Evolutionary conservation across 169 alveolate species (phyloP).

Genomic region (Babesia gibsoni): DNA sequence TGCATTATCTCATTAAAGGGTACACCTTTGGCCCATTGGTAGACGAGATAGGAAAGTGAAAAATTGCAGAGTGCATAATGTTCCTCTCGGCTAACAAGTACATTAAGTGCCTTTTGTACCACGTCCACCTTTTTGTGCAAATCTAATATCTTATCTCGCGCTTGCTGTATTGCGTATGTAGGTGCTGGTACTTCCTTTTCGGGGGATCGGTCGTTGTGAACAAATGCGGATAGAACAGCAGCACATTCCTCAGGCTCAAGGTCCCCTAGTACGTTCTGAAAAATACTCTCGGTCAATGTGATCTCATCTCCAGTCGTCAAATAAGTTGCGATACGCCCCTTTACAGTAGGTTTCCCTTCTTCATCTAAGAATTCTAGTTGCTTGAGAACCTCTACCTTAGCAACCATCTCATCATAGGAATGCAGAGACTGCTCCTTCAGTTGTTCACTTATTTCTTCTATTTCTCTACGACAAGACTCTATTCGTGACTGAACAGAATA

Average conservation of each 20-base stretch:
- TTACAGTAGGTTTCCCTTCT: constrained; percentile 76
- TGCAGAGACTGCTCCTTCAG: constrained; percentile 78
- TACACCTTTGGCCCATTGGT: constrained; percentile 76
- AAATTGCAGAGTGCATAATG: constrained; percentile 54
- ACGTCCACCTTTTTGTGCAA: constrained; percentile 59
- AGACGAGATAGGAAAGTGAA: constrained; percentile 59
- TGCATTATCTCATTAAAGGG: constrained; percentile 75
- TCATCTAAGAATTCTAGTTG: constrained; percentile 79
- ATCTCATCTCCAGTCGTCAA: constrained; percentile 82
- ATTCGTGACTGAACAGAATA: constrained; percentile 58
- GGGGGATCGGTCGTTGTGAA: constrained; percentile 69
- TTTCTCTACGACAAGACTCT: constrained; percentile 60
- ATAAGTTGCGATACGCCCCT: constrained; percentile 84
- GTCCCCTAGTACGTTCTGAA: constrained; percentile 65
- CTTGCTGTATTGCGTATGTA: constrained; percentile 72
- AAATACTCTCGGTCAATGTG: constrained; percentile 77
- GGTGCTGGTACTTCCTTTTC: constrained; percentile 79
- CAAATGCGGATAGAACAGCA: constrained; percentile 75
- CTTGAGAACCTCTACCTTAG: constrained; percentile 75
- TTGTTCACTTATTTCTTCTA: constrained; percentile 67
- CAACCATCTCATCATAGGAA: constrained; percentile 78
- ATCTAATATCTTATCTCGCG: constrained; percentile 61
- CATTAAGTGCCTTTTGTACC: constrained; percentile 54
- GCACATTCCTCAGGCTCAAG: constrained; percentile 77
- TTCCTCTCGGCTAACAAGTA: constrained; percentile 43